Percentiles rank a stretch among this genome's conserved stretches.
Conservation (phyloP, 2,329 filamentous ascomycete genomes). For the Dothiorella sarmentorum region DNA sequence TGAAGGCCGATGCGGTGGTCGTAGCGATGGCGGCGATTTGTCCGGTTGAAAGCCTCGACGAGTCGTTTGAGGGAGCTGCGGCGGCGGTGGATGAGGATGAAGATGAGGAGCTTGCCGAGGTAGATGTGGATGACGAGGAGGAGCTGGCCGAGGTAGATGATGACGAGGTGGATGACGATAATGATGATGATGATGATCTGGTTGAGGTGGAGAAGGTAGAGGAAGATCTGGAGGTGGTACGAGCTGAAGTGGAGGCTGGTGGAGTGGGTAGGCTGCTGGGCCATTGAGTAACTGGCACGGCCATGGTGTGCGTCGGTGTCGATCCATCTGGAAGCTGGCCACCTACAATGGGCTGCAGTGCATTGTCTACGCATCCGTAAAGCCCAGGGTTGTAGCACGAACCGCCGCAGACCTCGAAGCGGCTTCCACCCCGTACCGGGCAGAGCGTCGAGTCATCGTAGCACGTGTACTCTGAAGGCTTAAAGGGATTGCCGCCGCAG, state of each 20-base stretch:
- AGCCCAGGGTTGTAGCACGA: constrained; percentile 8
- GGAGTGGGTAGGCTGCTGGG: not conserved
- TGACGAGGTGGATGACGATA: not conserved
- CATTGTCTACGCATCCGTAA: constrained; percentile 7
- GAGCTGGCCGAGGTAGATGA: not conserved
- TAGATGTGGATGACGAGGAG: not conserved
- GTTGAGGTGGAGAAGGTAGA: not conserved
- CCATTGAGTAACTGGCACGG: not conserved
- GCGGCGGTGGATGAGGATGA: constrained; percentile 7
- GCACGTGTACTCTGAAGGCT: constrained; percentile 12
- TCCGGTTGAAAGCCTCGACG: constrained; percentile 24
- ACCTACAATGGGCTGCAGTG: not conserved
- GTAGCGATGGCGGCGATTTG: constrained; percentile 37
- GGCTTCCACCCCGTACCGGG: not conserved
- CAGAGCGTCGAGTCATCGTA: constrained; percentile 7
- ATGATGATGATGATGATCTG: not conserved
- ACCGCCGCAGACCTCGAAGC: constrained; percentile 4
- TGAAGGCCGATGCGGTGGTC: constrained; percentile 31
- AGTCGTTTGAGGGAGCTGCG: constrained; percentile 1
- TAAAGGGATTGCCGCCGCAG: constrained; percentile 2
- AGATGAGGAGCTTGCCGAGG: no score
- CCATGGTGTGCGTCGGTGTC: not conserved
- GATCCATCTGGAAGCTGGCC: not conserved
- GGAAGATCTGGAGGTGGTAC: not conserved
- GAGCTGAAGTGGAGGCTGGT: not conserved